Evolutionary conservation across 2,329 filamentous ascomycete species (phyloP), one percentile per base, ranked within the genome.

Genomic region (Xylaria sp.): DNA sequence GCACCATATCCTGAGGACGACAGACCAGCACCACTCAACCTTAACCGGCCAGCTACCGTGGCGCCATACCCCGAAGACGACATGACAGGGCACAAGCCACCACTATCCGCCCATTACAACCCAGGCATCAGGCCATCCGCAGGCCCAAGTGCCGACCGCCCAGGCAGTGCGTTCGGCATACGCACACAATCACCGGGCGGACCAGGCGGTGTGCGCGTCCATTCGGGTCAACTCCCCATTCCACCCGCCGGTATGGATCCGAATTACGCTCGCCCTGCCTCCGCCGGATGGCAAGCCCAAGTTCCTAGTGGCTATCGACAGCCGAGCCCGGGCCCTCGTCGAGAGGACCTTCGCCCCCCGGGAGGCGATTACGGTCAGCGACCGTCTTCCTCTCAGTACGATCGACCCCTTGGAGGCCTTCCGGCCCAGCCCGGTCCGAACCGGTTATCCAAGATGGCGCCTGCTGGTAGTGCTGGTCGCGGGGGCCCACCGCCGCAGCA

Each of bases 1-100:
- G 87, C 87, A 1, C 90, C 90, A 1, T 93, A 93, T 69, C 90
- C 90, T 0, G 82, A 88, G 51, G 89, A 91, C 66, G 87, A 90
- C 66, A 79, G 81, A 54, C 83, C 86, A 19, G 79, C 83, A 47
- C 81, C 80, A n/a, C 73, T 81, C 44, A 78, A 74, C 58, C 62
- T 80, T 17, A 72, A 68, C 51, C 77, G 83, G 35, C 76, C 83
- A 3, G 79, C 78, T 58, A 83, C 83, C 3, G 73, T 76, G 3
- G 80, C 80, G 0, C 83, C 83, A 0, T 86, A 86, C 62, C 83
- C 83, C 3, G 83, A 85, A 43, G 82, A 85, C 56, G 83, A 85
- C 53, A 70, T 78, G 53, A 65, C 49, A 55, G 72, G 64, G 7
- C 54, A 54, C 15, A 72, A 67, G 54, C 74, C 66, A 25, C 75